Evolutionary conservation across 2,329 filamentous ascomycete genomes (phyloP).

Genomic region (Bimuria novae-zelandiae): DNA sequence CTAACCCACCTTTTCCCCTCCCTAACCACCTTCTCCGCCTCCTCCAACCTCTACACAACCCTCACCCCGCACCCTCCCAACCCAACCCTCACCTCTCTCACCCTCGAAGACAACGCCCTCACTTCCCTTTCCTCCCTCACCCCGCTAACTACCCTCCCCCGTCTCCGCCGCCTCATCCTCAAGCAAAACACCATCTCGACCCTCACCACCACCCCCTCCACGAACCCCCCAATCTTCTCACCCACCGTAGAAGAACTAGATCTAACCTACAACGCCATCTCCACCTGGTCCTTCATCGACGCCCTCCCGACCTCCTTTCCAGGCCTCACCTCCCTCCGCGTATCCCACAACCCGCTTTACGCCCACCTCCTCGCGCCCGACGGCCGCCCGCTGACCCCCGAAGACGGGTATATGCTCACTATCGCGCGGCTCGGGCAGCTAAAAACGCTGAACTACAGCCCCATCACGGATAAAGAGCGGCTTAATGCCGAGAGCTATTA

Average conservation of each 20-base stretch:
- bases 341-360: slow-evolving; percentile 87
- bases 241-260: slow-evolving; percentile 48
- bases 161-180: slow-evolving; percentile 60
- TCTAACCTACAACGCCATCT: slow-evolving; percentile 52
- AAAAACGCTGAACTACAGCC: slow-evolving; percentile 71
- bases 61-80: slow-evolving; percentile 48
- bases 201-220: slow-evolving; percentile 28
- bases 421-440: slow-evolving; percentile 74
- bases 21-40: slow-evolving; percentile 56
- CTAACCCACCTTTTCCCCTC: slow-evolving; percentile 59
- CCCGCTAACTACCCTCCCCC: slow-evolving; percentile 63
- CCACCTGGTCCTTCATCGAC: slow-evolving; percentile 75
- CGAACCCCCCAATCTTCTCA: slow-evolving; percentile 30
- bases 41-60: slow-evolving; percentile 46
- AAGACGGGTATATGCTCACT: slow-evolving; percentile 89
- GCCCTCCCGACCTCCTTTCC: slow-evolving; percentile 70
- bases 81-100: slow-evolving; percentile 63
- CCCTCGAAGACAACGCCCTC: slow-evolving; percentile 75
- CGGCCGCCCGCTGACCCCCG: slow-evolving; percentile 57
- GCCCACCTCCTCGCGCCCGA: slow-evolving; percentile 55
- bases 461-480: slow-evolving; percentile 73
- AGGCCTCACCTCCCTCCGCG: slow-evolving; percentile 72
- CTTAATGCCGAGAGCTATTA: slow-evolving; percentile 94
- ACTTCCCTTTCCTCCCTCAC: slow-evolving; percentile 61
- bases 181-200: slow-evolving; percentile 74